A percentile compares a stretch with the other conserved stretches of the same genome.
phyloP scores from a whole-genome alignment of 2,329 filamentous ascomycete species.

The Colletotrichum godetiae region DNA sequence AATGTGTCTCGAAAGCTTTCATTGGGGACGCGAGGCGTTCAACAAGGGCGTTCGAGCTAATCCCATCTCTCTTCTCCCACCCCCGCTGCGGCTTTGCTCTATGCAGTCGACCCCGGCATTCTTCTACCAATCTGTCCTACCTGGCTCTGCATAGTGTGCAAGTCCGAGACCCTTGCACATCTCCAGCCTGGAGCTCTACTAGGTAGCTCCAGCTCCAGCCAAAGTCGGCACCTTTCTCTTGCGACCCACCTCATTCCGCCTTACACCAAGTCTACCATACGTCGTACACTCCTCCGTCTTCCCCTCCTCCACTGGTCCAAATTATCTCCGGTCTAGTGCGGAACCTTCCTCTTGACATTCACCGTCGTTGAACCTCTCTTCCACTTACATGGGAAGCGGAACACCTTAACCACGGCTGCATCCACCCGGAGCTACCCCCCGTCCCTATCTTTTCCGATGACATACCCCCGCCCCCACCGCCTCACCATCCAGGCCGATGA shows the following conservation, averaged over 20 bases:
- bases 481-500: slow-evolving; percentile 24
- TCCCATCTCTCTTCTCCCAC: background rate
- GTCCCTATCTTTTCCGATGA: slow-evolving; percentile 36
- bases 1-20: slow-evolving; percentile 26
- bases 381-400: slow-evolving; percentile 24
- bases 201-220: background rate
- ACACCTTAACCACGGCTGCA: slow-evolving; percentile 23
- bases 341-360: background rate
- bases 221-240: background rate
- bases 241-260: background rate
- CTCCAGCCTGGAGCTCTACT: background rate
- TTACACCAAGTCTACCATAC: background rate
- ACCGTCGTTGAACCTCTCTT: slow-evolving; percentile 4
- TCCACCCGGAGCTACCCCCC: background rate
- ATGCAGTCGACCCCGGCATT: slow-evolving; percentile 1
- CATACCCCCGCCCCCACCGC: slow-evolving; percentile 27
- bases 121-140: background rate
- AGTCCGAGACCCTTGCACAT: slow-evolving; percentile 1
- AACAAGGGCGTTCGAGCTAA: slow-evolving; percentile 29
- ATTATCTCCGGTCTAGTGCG: slow-evolving; percentile 1
- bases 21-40: slow-evolving; percentile 35
- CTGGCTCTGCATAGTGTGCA: slow-evolving; percentile 16
- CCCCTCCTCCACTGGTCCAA: background rate
- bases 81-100: slow-evolving; percentile 29
- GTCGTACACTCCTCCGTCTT: background rate